Evolutionary conservation across 768 basidiomycete genomes (phyloP), one percentile per base, ranked within the genome.

Genomic region (Clitopilus hobsonii): DNA sequence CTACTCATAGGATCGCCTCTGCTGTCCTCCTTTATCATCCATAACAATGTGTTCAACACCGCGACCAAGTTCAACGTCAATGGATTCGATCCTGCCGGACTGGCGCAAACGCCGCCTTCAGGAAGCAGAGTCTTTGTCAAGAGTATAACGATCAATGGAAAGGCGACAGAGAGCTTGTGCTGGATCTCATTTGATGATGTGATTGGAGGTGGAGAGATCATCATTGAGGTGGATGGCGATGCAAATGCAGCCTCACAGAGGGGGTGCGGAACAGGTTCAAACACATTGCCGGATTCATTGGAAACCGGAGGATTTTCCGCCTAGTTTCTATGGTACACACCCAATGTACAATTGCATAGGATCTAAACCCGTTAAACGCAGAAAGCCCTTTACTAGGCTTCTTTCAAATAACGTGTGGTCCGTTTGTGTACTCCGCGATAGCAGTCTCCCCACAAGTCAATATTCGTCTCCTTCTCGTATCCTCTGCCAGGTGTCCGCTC

Each of bases 1-100:
- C 67, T 81, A 11, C 72, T 81, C 48, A 69, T 81, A 53, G 74
- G 75, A 6, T 73, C 76, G 3, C 79, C 80, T 11, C 70, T 80
- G 56, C 62, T 81, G 7, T 80, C 78, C 7, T 69, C 72, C 2
- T 79, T 71, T 62, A 74, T 71, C 1, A 58, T 81, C 28, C 62
- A 59, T 38, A 79, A 79, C 59, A 61, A 65, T 50, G 52, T 75
- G 18, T 61, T 74, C 56, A 68, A 65, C 51, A 77, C 75, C 0
- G 56, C 59, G 16, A 80, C 80, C 0, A 67, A 60, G 0, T 72
- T 80, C 61, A 68, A 63, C n/a, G 78, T 79, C 1, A 52, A 58
- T 16, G 68, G 69, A 30, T 81, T 80, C 53, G 78, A 81, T 58
- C 55, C 59, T 16, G 51, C 64, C 7, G 68, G 72, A 6, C 61